Evolutionary conservation across 495 filamentous ascomycete genomes (phyloP), one percentile per base, ranked within the genome.

Genomic region (Xylaria flabelliformis): DNA sequence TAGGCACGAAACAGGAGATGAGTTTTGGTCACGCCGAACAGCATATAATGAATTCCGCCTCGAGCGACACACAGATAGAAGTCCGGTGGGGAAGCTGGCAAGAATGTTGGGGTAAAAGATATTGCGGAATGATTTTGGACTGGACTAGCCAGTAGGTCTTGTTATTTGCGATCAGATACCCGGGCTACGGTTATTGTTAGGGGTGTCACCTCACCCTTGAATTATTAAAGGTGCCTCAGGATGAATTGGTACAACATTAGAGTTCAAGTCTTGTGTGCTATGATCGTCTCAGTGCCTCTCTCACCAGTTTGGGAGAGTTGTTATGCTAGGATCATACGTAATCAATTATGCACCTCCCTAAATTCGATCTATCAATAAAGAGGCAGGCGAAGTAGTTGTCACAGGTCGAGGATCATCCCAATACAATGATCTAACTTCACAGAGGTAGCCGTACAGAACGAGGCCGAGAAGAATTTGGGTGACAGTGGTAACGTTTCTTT

Each of bases 121-220:
- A 61, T 61, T 17, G 6, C 12, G 24, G 32, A 15, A n/a, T 61
- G 8, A 4, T 39, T 61, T 61, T 2, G 34, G 7, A 6, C 29
- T 13, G 24, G 51, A 15, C 4, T 61, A 32, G 48, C 48, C 32
- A 41, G 21, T 15, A 56, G 32, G 50, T 56, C 39, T 44, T 42
- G 44, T 29, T 39, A 21, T 67, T 53, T 53, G 10, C 19, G 17
- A 67, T 67, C 12, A 67, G 64, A 67, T 67, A 67, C 48, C 64
- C 34, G 64, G 29, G n/a, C 24, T 41, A 63, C 50, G 10, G n/a
- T 10, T 36, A 67, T 55, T 39, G 34, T 21, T 39, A 53, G 36
- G 34, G 1, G 48, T 26, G 34, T 26, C 50, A 32, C 19, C 29
- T 21, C 44, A 10, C 15, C 32, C 53, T 59, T 59, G 29, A 55